phyloP scores from a whole-genome alignment of 2,329 filamentous ascomycete species.

The Zymoseptoria tritici region DNA sequence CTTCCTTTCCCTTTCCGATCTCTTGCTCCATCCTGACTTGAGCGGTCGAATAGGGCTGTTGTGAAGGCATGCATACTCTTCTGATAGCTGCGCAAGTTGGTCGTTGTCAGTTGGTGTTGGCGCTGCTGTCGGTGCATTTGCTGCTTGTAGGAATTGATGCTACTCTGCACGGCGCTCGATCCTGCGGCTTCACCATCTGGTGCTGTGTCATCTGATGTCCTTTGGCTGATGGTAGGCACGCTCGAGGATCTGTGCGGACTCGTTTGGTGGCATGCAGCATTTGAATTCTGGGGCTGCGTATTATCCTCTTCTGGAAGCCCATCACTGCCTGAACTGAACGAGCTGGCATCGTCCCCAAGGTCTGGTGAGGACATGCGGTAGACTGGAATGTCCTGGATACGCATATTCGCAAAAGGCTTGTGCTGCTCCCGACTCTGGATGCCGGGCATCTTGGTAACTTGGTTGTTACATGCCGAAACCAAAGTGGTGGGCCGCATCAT shows the following conservation, averaged over 20 bases:
- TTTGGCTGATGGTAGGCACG: not conserved
- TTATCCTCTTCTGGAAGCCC: not conserved
- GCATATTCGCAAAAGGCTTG: not conserved
- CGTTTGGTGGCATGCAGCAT: not conserved
- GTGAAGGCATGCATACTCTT: conserved; percentile 24
- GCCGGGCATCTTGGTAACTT: not conserved
- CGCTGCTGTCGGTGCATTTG: conserved; percentile 12
- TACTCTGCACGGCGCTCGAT: not conserved
- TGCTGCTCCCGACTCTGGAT: not conserved
- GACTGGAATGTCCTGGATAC: not conserved
- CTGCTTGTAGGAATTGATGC: conserved; percentile 13
- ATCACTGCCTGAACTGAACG: not conserved
- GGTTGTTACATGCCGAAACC: not conserved
- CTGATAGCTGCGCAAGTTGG: conserved; percentile 17
- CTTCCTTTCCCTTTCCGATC: not conserved
- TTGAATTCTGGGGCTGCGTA: not conserved
- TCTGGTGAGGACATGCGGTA: not conserved
- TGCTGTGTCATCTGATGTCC: not conserved
- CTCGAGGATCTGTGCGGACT: not conserved
- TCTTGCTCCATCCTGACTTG: not conserved
- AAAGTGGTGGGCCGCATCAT: not conserved
- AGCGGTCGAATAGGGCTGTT: conserved; percentile 16
- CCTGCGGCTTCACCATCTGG: not conserved
- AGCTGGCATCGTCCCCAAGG: not conserved
- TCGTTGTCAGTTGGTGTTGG: not conserved